A percentile compares a stretch with the other conserved stretches of the same genome.
Conservation (phyloP, 257 asterid species). For the Penstemon eatonii region DNA sequence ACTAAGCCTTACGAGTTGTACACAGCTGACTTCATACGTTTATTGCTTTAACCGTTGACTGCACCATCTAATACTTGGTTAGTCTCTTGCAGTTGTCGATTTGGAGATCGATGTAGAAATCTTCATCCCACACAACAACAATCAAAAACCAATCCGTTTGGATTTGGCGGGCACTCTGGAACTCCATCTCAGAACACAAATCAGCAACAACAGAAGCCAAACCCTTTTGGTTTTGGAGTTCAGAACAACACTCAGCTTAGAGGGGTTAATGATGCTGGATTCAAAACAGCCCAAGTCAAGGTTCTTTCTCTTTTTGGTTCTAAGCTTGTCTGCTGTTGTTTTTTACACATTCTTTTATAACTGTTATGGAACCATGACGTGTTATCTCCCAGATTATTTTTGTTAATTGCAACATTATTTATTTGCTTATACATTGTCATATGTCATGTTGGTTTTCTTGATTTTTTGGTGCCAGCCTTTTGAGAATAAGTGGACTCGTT, state of each 20-base stretch:
- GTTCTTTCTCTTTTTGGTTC: constrained; percentile 40
- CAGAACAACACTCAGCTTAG: constrained; percentile 55
- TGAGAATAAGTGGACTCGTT: constrained; percentile 85
- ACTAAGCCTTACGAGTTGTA: neutral
- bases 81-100: constrained; percentile 63
- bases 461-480: constrained; percentile 54
- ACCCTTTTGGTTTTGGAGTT: constrained; percentile 80
- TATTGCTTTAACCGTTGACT: neutral
- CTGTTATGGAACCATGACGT: neutral
- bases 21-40: constrained; percentile 1
- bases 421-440: constrained; percentile 5
- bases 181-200: constrained; percentile 45
- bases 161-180: constrained; percentile 63
- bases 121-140: constrained; percentile 64
- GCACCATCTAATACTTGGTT: constrained; percentile 30
- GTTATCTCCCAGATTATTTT: constrained; percentile 5
- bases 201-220: constrained; percentile 53
- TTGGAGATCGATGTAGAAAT: constrained; percentile 73
- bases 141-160: constrained; percentile 61
- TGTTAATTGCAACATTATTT: neutral
- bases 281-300: constrained; percentile 66
- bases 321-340: constrained; percentile 14
- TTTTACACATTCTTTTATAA: constrained; percentile 8
- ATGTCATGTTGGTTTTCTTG: constrained; percentile 24
- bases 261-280: constrained; percentile 54